phyloP scores from a whole-genome alignment of 2,329 filamentous ascomycete genomes.

The Xylaria sp. region DNA sequence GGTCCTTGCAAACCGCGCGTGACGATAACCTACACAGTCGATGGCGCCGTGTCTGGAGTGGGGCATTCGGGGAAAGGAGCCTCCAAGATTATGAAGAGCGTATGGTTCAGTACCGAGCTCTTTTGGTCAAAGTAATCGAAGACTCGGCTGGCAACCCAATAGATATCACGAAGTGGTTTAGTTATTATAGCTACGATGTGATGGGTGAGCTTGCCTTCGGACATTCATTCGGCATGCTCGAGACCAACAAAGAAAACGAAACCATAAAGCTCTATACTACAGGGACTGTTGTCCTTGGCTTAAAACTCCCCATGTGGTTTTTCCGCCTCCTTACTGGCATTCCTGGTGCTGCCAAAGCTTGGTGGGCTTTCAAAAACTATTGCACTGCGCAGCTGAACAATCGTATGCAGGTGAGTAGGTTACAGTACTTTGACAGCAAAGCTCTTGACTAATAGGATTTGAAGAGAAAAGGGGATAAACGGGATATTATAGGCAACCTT shows the following conservation, averaged over 20 bases:
- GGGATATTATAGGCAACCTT: conserved; percentile 26
- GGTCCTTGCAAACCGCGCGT: conserved; percentile 32
- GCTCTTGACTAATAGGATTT: background rate
- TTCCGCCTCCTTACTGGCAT: conserved; percentile 30
- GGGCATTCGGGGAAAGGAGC: conserved; percentile 34
- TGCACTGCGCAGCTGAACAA: conserved; percentile 16
- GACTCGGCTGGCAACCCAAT: conserved; percentile 12
- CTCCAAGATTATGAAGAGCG: conserved; percentile 34
- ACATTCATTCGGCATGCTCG: conserved; percentile 47
- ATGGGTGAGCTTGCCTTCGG: conserved; percentile 50
- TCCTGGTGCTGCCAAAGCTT: conserved; percentile 16
- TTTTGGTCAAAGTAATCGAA: conserved; percentile 26
- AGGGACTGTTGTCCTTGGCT: conserved; percentile 4
- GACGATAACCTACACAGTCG: conserved; percentile 25
- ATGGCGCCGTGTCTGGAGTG: conserved; percentile 37
- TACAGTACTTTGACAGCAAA: background rate
- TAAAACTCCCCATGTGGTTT: conserved; percentile 35
- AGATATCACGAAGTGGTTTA: conserved; percentile 41
- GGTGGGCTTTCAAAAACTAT: conserved; percentile 29
- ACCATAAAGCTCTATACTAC: conserved; percentile 28
- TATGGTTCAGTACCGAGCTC: conserved; percentile 21
- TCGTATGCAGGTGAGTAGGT: conserved; percentile 22
- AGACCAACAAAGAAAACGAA: conserved; percentile 25
- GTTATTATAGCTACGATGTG: conserved; percentile 43
- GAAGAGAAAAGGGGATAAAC: conserved; percentile 10